These are phyloP conservation scores for Didymella segeticola DNA, from an alignment of 2,329 filamentous ascomycete genomes.

Conservation along the genomic window DNA sequence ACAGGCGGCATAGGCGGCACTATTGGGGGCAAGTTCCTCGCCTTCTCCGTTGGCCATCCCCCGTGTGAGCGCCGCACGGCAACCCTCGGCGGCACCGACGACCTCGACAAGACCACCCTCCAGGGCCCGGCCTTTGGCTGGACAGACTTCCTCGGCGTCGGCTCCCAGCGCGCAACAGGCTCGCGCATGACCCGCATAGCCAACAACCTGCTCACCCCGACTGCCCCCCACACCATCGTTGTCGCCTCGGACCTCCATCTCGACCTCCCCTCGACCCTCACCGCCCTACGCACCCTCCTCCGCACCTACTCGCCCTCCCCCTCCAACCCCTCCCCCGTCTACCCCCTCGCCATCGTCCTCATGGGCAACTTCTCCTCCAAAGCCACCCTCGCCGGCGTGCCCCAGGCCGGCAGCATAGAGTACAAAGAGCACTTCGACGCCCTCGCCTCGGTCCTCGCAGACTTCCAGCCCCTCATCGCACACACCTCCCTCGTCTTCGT, in stretches of 20 bases:
- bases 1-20: slow-evolving; percentile 85
- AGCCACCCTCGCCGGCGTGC: slow-evolving; percentile 66
- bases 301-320: slow-evolving; percentile 66
- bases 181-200: slow-evolving; percentile 83
- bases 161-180: slow-evolving; percentile 85
- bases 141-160: slow-evolving; percentile 94
- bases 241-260: slow-evolving; percentile 86
- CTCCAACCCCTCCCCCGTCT: slow-evolving; percentile 65
- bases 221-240: slow-evolving; percentile 63
- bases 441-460: slow-evolving; percentile 79
- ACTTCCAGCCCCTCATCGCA: slow-evolving; percentile 82
- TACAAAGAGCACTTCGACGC: slow-evolving; percentile 97
- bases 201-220: slow-evolving; percentile 64
- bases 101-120: slow-evolving; percentile 48
- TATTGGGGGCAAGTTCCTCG: slow-evolving; percentile 90
- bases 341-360: slow-evolving; percentile 81
- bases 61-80: slow-evolving; percentile 84
- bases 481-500: slow-evolving; percentile 88
- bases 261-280: slow-evolving; percentile 80
- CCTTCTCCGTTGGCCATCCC: slow-evolving; percentile 88
- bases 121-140: slow-evolving; percentile 73
- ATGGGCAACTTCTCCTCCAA: slow-evolving; percentile 80
- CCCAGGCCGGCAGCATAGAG: slow-evolving; percentile 82
- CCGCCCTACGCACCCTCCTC: slow-evolving; percentile 81
- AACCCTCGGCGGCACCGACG: slow-evolving; percentile 74